A percentile compares a stretch with the other conserved stretches of the same genome.
Conservation (phyloP, 1,284 basidiomycete species). For the Ustilago lituana region DNA sequence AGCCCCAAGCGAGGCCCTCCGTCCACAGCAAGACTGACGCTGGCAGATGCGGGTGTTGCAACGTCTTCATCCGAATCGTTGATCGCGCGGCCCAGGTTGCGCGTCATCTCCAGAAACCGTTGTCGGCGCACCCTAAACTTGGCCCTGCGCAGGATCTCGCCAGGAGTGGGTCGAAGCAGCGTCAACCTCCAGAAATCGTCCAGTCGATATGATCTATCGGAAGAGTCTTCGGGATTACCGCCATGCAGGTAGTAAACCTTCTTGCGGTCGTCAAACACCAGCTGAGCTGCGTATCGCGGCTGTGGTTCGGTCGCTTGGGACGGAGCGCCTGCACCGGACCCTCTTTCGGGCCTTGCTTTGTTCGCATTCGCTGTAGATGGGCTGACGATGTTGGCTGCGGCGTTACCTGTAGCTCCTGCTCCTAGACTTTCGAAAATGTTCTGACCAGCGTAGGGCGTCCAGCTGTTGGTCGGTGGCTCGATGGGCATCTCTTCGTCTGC, state of each 20-base stretch:
- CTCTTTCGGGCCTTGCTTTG: conserved; percentile 6
- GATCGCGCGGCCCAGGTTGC: conserved; percentile 19
- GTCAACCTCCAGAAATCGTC: conserved; percentile 66
- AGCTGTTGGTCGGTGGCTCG: conserved; percentile 41
- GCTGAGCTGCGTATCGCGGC: conserved; percentile 61
- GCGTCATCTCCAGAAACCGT: conserved; percentile 60
- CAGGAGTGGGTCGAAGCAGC: conserved; percentile 59
- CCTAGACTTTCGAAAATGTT: conserved; percentile 11
- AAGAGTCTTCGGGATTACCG: conserved; percentile 61
- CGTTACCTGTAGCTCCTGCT: background rate
- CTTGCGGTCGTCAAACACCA: conserved; percentile 64
- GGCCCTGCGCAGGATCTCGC: conserved; percentile 62
- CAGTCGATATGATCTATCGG: conserved; percentile 44
- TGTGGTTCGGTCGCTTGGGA: conserved; percentile 40
- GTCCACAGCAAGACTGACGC: conserved; percentile 5
- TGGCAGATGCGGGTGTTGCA: background rate
- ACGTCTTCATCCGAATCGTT: conserved; percentile 37
- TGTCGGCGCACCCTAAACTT: conserved; percentile 67
- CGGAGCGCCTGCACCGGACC: background rate
- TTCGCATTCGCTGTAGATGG: background rate
- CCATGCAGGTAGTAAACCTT: conserved; percentile 67
- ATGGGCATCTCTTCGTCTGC: conserved; percentile 43
- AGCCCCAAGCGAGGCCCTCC: conserved; percentile 49
- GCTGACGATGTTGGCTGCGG: background rate
- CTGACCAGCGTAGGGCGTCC: conserved; percentile 32